phyloP scores from a whole-genome alignment of 164 flowering plant genomes.

The Umbilicus rupestris region DNA sequence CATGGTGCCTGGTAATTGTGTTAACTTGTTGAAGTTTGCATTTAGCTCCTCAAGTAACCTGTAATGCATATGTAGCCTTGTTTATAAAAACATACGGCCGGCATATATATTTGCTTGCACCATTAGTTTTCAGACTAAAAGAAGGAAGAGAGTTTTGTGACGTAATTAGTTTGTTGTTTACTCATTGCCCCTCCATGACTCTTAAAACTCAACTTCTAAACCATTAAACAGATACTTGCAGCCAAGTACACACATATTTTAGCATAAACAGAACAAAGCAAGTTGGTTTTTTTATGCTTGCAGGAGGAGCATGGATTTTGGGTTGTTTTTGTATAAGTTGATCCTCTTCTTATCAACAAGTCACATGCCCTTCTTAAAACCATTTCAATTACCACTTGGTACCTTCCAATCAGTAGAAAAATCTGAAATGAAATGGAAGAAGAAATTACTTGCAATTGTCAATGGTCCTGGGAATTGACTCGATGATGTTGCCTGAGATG shows the following conservation, averaged over 20 bases:
- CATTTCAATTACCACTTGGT: neutral
- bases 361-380: neutral
- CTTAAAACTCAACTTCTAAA: neutral
- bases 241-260: too few relatives aligned
- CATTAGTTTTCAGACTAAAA: too few relatives aligned
- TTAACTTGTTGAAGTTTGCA: constrained; percentile 83
- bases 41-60: constrained; percentile 77
- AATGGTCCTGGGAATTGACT: constrained; percentile 54
- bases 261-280: too few relatives aligned
- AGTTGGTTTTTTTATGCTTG: too few relatives aligned
- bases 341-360: neutral
- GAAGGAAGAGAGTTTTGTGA: too few relatives aligned
- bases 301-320: neutral
- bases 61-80: too few relatives aligned
- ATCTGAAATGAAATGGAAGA: neutral
- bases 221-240: too few relatives aligned
- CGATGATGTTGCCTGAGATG: constrained; percentile 64
- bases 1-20: constrained; percentile 58
- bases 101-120: too few relatives aligned
- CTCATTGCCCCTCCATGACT: neutral
- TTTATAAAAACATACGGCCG: too few relatives aligned
- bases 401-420: too few relatives aligned
- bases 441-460: constrained; percentile 65
- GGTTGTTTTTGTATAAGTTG: neutral
- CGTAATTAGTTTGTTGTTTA: neutral